These are phyloP conservation scores for Plantago major DNA, from an alignment of 257 asterid genomes.

Conservation along the genomic window DNA sequence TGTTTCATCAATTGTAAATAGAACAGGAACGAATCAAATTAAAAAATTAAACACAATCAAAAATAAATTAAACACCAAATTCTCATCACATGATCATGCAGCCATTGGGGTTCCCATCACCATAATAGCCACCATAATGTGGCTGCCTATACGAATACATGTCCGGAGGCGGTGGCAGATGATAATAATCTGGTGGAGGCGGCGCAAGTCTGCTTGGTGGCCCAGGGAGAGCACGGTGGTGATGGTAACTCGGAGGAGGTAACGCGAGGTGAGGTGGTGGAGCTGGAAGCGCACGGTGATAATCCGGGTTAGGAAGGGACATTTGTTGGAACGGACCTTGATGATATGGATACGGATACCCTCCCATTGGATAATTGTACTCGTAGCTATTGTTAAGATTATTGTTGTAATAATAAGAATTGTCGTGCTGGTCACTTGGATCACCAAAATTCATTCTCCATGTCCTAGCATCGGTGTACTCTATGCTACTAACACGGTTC, in stretches of 20 bases:
- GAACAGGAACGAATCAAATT: too few species aligned
- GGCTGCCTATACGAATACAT: not conserved
- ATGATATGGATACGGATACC: not conserved
- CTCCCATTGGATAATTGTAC: constrained; percentile 2
- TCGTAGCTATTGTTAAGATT: constrained; percentile 8
- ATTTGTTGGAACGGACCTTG: constrained; percentile 12
- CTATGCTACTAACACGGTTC: constrained; percentile 21
- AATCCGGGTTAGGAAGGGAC: constrained; percentile 19
- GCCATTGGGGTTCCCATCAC: constrained; percentile 36
- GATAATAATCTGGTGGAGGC: constrained; percentile 8
- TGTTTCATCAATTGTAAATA: too few species aligned
- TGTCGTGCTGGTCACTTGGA: constrained; percentile 2
- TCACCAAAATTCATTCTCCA: constrained; percentile 28
- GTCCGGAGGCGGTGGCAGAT: constrained; percentile 10
- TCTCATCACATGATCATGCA: constrained; percentile 31
- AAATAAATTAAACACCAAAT: too few species aligned
- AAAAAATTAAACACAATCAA: too few species aligned
- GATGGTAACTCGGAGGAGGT: constrained; percentile 22
- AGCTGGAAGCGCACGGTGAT: constrained; percentile 16
- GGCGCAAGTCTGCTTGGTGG: constrained; percentile 15
- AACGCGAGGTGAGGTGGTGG: constrained; percentile 13
- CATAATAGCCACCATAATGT: constrained; percentile 21
- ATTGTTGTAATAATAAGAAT: constrained; percentile 1
- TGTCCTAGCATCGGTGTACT: constrained; percentile 25
- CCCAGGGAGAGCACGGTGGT: not conserved